Evolutionary conservation across 108 stramenopile genomes (phyloP).

Genomic region (Cyclostephanos invisitatus): DNA sequence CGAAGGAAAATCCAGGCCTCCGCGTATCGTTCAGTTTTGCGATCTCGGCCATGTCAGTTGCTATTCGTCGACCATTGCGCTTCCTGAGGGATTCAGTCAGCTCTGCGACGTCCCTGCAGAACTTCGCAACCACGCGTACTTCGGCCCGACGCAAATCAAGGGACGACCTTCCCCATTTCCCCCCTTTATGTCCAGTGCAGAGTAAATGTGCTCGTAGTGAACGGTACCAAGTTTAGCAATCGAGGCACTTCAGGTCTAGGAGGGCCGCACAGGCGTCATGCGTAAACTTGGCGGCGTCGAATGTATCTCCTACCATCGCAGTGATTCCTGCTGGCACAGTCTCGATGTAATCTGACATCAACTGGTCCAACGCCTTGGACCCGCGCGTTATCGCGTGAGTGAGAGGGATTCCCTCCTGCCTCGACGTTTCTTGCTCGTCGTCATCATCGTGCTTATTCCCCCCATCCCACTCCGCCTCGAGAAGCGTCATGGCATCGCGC

Average conservation of each 20-base stretch:
- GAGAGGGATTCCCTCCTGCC: neutral
- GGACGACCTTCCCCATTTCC: neutral
- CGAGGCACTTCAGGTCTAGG: neutral
- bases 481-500: neutral
- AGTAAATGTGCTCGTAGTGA: constrained; percentile 3
- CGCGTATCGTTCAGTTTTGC: neutral
- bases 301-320: neutral
- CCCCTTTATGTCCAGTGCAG: neutral
- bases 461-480: constrained; percentile 5
- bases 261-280: neutral
- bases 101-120: neutral
- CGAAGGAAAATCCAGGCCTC: neutral
- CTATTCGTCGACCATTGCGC: neutral
- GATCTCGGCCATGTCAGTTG: neutral
- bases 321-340: neutral
- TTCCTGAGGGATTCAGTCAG: neutral
- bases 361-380: neutral
- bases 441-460: too few species aligned
- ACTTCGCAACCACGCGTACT: neutral
- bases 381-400: neutral
- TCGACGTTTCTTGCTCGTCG: too few species aligned
- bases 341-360: neutral
- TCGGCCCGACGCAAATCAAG: neutral
- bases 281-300: neutral
- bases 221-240: neutral